phyloP scores from a whole-genome alignment of 1,139 yeast genomes.

The Pichia sp. region DNA sequence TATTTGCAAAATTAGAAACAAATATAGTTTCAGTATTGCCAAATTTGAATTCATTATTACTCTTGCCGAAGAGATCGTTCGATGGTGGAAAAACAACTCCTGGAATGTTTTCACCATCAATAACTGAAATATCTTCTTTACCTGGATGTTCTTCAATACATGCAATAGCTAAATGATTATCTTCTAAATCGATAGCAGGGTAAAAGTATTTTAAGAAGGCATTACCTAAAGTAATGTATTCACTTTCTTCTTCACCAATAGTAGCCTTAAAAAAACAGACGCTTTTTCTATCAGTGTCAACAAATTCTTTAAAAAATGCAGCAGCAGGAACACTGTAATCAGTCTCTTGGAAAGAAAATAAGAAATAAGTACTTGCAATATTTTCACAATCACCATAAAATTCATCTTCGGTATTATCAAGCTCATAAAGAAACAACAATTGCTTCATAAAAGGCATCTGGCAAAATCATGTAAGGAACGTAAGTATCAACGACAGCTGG shows the following conservation, averaged over 20 bases:
- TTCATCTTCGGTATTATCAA: slow-evolving; percentile 29
- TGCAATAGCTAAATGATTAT: slow-evolving; percentile 36
- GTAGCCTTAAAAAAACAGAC: slow-evolving; percentile 4
- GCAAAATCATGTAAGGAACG: slow-evolving; percentile 47
- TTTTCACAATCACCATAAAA: slow-evolving; percentile 29
- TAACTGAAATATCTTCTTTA: slow-evolving; percentile 6
- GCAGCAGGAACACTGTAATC: slow-evolving; percentile 42
- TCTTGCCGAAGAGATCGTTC: not conserved
- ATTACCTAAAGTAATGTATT: slow-evolving; percentile 33
- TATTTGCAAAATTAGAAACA: not conserved
- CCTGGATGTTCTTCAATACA: slow-evolving; percentile 10
- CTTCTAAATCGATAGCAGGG: slow-evolving; percentile 41
- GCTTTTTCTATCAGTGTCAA: slow-evolving; percentile 4
- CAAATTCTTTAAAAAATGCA: slow-evolving; percentile 39
- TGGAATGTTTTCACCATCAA: slow-evolving; percentile 3
- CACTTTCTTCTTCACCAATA: slow-evolving; percentile 8
- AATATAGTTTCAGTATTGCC: not conserved
- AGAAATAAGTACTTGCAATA: slow-evolving; percentile 30
- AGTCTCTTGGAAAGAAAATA: slow-evolving; percentile 44
- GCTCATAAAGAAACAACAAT: slow-evolving; percentile 33
- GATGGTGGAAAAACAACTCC: not conserved
- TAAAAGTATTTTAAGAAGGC: slow-evolving; percentile 41
- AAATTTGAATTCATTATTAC: not conserved
- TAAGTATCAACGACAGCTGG: slow-evolving; percentile 58
- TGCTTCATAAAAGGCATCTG: slow-evolving; percentile 32